Percentiles rank a stretch among this genome's conserved stretches.
Evolutionary conservation across 1,284 basidiomycete genomes (phyloP).

Genomic region (Garcileccinum viscosum): DNA sequence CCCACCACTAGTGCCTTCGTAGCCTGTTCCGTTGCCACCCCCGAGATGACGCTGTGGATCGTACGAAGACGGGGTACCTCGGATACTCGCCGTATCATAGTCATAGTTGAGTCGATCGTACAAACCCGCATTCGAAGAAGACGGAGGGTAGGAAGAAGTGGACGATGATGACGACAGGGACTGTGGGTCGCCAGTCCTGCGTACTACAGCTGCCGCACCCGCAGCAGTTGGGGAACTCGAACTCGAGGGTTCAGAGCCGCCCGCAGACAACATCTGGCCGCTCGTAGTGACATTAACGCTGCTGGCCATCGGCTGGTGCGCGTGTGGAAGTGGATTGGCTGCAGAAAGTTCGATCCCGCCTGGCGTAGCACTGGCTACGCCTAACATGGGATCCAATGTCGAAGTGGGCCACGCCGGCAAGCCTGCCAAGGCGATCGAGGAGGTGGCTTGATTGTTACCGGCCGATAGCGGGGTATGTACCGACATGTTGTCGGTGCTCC

Average conservation of each 20-base stretch:
- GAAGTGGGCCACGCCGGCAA: constrained; percentile 41
- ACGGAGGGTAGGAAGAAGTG: constrained; percentile 20
- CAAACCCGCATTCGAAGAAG: constrained; percentile 26
- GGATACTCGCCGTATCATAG: constrained; percentile 22
- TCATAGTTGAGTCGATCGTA: constrained; percentile 35
- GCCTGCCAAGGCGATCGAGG: constrained; percentile 35
- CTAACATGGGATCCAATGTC: constrained; percentile 39
- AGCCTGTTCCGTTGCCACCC: constrained; percentile 13
- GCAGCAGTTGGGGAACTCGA: constrained; percentile 17
- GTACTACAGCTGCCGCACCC: constrained; percentile 6
- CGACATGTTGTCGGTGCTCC: constrained; percentile 24
- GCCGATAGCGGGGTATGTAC: constrained; percentile 27
- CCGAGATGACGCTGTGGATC: constrained; percentile 32
- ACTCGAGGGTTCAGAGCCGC: constrained; percentile 29
- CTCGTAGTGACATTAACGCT: constrained; percentile 15
- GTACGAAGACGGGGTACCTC: constrained; percentile 26
- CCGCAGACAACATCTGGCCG: constrained; percentile 37
- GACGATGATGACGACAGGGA: constrained; percentile 25
- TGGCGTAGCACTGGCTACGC: constrained; percentile 38
- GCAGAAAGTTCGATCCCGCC: constrained; percentile 39
- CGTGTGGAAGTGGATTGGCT: constrained; percentile 13
- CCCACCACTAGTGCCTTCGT: constrained; percentile 20
- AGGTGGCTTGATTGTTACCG: constrained; percentile 18
- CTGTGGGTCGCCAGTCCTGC: constrained; percentile 28
- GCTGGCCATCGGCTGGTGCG: constrained; percentile 23